A percentile compares a stretch with the other conserved stretches of the same genome.
Conservation (phyloP, 768 basidiomycete species). For the Pisolithus sp. region DNA sequence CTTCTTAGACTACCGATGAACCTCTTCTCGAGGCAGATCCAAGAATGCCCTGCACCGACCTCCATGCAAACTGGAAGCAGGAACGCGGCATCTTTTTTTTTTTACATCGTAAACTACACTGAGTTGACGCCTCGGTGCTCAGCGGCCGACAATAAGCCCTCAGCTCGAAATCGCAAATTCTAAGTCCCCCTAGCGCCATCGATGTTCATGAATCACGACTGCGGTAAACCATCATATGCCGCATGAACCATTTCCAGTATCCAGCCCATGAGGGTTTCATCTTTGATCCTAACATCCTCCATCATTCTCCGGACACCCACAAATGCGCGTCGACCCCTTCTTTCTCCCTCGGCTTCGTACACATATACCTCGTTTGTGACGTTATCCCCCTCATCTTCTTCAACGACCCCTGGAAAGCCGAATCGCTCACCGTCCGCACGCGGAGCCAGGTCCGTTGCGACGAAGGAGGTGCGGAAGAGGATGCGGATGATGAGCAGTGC, state of each 20-base stretch:
- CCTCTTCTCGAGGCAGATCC: too few relatives aligned
- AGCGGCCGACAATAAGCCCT: too few relatives aligned
- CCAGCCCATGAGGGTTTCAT: slow-evolving; percentile 56
- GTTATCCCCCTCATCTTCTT: slow-evolving; percentile 69
- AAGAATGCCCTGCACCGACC: too few relatives aligned
- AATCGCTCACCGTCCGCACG: slow-evolving; percentile 80
- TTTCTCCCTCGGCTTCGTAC: slow-evolving; percentile 61
- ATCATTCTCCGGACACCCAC: slow-evolving; percentile 50
- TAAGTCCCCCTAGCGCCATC: too few relatives aligned
- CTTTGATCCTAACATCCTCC: slow-evolving; percentile 58
- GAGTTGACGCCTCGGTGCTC: too few relatives aligned
- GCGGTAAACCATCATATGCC: slow-evolving; percentile 29
- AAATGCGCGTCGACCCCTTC: slow-evolving; percentile 69
- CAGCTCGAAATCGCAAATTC: too few relatives aligned
- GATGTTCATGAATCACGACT: slow-evolving; percentile 14
- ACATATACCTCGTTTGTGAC: slow-evolving; percentile 21
- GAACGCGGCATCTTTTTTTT: too few relatives aligned
- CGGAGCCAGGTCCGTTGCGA: slow-evolving; percentile 55
- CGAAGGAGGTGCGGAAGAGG: slow-evolving; percentile 75
- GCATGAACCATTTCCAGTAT: slow-evolving; percentile 55
- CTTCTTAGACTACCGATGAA: too few relatives aligned
- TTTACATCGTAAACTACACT: too few relatives aligned
- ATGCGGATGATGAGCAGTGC: slow-evolving; percentile 80
- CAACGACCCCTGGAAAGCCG: slow-evolving; percentile 80
- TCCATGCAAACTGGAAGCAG: too few relatives aligned